phyloP scores from a whole-genome alignment of 768 basidiomycete species.

The Xerocomellus dryophilus region DNA sequence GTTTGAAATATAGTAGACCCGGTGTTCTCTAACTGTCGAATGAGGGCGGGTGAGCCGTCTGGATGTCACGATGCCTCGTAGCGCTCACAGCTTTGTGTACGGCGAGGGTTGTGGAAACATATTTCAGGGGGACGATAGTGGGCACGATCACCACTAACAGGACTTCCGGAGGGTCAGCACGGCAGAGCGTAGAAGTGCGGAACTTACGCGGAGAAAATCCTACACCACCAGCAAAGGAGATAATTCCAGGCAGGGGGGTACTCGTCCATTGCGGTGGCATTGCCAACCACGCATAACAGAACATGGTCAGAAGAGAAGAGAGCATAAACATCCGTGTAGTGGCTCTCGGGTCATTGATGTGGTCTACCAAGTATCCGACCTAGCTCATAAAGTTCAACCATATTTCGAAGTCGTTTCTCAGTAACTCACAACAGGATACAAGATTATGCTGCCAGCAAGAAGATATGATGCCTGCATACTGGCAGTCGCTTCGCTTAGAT shows the following conservation, averaged over 20 bases:
- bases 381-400: slow-evolving; percentile 23
- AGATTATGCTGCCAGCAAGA: slow-evolving; percentile 61
- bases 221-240: slow-evolving; percentile 62
- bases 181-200: background rate
- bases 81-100: slow-evolving; percentile 70
- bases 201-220: slow-evolving; percentile 65
- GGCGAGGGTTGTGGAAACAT: slow-evolving; percentile 74
- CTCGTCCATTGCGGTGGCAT: slow-evolving; percentile 56
- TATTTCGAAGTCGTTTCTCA: background rate
- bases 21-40: slow-evolving; percentile 63
- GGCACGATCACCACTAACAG: slow-evolving; percentile 74
- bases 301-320: slow-evolving; percentile 57
- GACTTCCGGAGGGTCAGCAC: slow-evolving; percentile 39
- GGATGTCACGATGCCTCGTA: background rate
- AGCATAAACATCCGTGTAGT: slow-evolving; percentile 55
- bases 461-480: slow-evolving; percentile 68
- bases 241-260: slow-evolving; percentile 59
- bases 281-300: slow-evolving; percentile 65
- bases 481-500: slow-evolving; percentile 56
- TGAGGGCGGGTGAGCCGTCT: background rate
- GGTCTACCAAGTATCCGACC: slow-evolving; percentile 68
- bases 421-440: slow-evolving; percentile 63
- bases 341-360: slow-evolving; percentile 52
- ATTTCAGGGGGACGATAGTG: slow-evolving; percentile 63
- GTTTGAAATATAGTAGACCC: slow-evolving; percentile 74